These are phyloP conservation scores for Spongispora temasekensis DNA, from an alignment of 1,284 basidiomycete genomes.

Conservation along the genomic window DNA sequence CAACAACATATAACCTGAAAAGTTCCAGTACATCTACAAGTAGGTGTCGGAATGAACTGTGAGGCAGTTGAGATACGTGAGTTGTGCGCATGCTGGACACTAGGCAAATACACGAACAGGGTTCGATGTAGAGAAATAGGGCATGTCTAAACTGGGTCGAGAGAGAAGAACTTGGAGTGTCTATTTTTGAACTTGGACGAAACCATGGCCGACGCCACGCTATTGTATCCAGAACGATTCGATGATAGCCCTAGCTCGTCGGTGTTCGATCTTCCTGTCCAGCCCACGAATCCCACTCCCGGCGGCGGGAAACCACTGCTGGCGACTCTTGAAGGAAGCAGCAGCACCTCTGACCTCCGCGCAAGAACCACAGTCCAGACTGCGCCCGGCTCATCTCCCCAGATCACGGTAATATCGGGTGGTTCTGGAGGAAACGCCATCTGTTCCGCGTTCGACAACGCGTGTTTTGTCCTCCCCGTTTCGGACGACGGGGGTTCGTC, in stretches of 20 bases:
- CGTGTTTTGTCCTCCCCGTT: conserved; percentile 78
- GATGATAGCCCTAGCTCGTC: conserved; percentile 64
- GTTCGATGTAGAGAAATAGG: conserved; percentile 71
- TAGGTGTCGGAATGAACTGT: conserved; percentile 64
- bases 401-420: conserved; percentile 72
- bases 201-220: too few species aligned
- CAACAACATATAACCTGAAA: conserved; percentile 66
- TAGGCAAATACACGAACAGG: conserved; percentile 44
- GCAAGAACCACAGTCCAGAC: conserved; percentile 6
- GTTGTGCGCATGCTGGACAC: not conserved
- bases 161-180: not conserved
- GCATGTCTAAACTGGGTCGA: too few species aligned
- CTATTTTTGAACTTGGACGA: too few species aligned
- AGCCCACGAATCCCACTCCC: conserved; percentile 28
- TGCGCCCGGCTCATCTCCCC: conserved; percentile 23
- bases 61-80: conserved; percentile 49
- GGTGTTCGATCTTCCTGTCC: conserved; percentile 68
- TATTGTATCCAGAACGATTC: too few species aligned
- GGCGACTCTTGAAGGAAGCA: conserved; percentile 15
- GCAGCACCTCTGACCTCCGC: conserved; percentile 2
- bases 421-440: conserved; percentile 85
- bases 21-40: too few species aligned
- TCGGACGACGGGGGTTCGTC: conserved; percentile 88
- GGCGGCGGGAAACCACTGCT: too few species aligned
- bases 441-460: conserved; percentile 68